Conservation (phyloP, 129 eudicot species). For the Saposhnikovia divaricata region DNA sequence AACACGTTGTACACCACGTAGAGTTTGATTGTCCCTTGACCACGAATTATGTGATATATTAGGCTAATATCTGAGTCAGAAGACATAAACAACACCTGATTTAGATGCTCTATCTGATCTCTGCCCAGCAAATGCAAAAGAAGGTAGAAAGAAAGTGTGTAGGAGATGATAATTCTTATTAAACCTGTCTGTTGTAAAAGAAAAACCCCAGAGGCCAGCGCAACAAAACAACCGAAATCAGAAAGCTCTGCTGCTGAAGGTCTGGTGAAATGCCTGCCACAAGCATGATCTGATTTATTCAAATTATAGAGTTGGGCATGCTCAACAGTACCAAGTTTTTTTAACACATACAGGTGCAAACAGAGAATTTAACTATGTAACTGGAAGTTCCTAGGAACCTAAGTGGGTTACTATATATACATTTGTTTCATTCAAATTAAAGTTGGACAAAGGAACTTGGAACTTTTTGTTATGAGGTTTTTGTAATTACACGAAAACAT, state of each 20-base stretch:
- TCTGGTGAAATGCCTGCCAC: slow-evolving; percentile 76
- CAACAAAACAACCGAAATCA: slow-evolving; percentile 75
- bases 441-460: not conserved
- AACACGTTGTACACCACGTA: slow-evolving; percentile 94
- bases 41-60: slow-evolving; percentile 96
- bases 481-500: not conserved
- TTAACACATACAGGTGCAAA: not conserved
- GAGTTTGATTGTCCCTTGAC: slow-evolving; percentile 90
- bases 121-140: not conserved
- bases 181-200: slow-evolving; percentile 82
- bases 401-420: not conserved
- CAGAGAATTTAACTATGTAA: not conserved
- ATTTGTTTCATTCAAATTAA: not conserved
- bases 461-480: not conserved
- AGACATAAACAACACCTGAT: slow-evolving; percentile 8
- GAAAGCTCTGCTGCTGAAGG: slow-evolving; percentile 86
- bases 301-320: not conserved
- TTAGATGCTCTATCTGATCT: not conserved
- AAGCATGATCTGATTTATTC: slow-evolving; percentile 10
- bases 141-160: not conserved
- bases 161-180: slow-evolving; percentile 28
- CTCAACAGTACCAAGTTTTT: not conserved
- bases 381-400: not conserved
- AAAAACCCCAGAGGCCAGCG: slow-evolving; percentile 58
- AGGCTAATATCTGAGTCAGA: slow-evolving; percentile 78